These are phyloP conservation scores for Alternaria consortialis DNA, from an alignment of 2,329 filamentous ascomycete species.

Conservation along the genomic window DNA sequence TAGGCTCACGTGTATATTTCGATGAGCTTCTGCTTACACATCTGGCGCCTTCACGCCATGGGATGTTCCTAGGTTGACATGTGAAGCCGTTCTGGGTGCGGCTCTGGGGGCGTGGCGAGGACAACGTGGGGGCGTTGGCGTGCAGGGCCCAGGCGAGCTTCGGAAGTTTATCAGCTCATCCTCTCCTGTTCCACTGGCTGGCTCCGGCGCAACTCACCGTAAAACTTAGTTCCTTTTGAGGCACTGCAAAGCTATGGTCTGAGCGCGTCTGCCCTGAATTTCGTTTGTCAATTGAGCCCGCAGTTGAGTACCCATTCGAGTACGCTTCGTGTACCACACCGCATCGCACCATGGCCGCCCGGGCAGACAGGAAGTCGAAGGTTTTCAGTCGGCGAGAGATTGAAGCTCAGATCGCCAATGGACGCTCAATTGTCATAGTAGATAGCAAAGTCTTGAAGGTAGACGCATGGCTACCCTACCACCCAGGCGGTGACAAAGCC, in stretches of 20 bases:
- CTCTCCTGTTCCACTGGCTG: conserved; percentile 19
- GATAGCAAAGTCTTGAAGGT: conserved; percentile 84
- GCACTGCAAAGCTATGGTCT: conserved; percentile 9
- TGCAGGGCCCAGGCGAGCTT: conserved; percentile 12
- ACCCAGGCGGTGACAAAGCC: conserved; percentile 90
- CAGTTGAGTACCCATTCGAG: not conserved
- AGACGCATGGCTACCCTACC: conserved; percentile 87
- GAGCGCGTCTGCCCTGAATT: not conserved
- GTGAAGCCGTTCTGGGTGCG: conserved; percentile 2
- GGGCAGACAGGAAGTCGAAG: conserved; percentile 54
- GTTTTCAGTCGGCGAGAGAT: conserved; percentile 71
- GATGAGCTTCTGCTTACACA: not conserved
- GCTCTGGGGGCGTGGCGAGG: not conserved
- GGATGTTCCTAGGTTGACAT: not conserved
- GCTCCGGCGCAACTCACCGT: conserved; percentile 3
- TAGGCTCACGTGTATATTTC: not conserved
- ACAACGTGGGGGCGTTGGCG: conserved; percentile 17
- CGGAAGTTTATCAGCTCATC: conserved; percentile 27
- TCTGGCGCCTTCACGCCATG: not conserved
- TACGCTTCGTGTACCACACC: conserved; percentile 1
- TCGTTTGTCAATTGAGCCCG: not conserved
- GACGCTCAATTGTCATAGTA: conserved; percentile 80
- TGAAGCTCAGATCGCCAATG: conserved; percentile 84
- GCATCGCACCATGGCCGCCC: conserved; percentile 33
- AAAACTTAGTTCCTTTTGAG: not conserved